These are phyloP conservation scores for Dacryopinax spathularia DNA, from an alignment of 768 basidiomycete genomes.

Conservation along the genomic window DNA sequence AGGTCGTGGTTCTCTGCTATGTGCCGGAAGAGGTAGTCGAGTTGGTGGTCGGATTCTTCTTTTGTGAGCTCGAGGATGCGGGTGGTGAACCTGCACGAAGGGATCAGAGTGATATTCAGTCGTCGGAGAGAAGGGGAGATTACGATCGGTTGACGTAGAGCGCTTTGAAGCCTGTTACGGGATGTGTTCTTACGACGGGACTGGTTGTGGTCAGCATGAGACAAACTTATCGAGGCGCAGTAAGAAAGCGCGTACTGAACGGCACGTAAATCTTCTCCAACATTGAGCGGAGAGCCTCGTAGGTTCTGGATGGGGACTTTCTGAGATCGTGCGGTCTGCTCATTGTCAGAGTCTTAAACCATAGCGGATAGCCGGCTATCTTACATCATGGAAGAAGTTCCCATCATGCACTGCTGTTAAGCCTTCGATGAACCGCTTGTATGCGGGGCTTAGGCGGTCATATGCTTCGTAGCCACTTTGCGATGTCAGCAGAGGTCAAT, in stretches of 20 bases:
- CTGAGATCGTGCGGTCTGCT: constrained; percentile 23
- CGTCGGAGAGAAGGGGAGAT: constrained; percentile 8
- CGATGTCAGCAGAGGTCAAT: not conserved
- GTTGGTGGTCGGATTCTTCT: constrained; percentile 39
- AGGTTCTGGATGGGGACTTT: constrained; percentile 26
- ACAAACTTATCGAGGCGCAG: not conserved
- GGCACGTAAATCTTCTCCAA: constrained; percentile 34
- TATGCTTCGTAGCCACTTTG: constrained; percentile 44
- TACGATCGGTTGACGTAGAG: constrained; percentile 42
- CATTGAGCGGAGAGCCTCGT: constrained; percentile 42
- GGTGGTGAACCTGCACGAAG: constrained; percentile 34
- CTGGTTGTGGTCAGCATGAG: not conserved
- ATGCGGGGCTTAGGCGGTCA: constrained; percentile 44
- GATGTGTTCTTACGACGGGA: constrained; percentile 42
- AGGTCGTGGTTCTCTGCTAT: constrained; percentile 46
- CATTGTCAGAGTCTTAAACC: not conserved
- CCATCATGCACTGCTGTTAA: constrained; percentile 43
- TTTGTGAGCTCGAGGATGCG: constrained; percentile 39
- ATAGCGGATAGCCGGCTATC: not conserved
- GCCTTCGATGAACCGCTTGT: constrained; percentile 41
- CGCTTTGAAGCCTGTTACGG: constrained; percentile 45
- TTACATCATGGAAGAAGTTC: constrained; percentile 29
- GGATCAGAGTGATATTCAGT: not conserved
- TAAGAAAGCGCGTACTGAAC: constrained; percentile 31
- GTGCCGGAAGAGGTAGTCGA: constrained; percentile 37